phyloP scores from a whole-genome alignment of 306 rosid species.

The Gastrolobium bilobum region DNA sequence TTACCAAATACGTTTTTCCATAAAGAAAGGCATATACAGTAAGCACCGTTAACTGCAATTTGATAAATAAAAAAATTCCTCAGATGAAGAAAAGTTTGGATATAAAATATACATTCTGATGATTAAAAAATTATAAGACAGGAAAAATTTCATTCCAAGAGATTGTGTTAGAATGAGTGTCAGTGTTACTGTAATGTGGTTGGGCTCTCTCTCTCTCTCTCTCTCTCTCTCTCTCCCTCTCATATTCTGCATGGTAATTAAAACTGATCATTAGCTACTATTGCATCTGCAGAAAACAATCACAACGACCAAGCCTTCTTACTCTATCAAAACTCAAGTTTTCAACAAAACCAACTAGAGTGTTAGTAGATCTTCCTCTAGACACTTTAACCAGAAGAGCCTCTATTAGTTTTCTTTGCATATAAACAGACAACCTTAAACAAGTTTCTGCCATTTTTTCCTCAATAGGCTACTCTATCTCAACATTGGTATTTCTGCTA shows the following conservation, averaged over 20 bases:
- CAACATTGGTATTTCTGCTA: not conserved
- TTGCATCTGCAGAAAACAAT: not conserved
- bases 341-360: not conserved
- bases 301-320: not conserved
- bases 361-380: not conserved
- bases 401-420: not conserved
- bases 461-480: not conserved
- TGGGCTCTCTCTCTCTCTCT: not conserved
- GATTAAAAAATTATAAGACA: conserved; percentile 10
- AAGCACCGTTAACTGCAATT: conserved; percentile 91
- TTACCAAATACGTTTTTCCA: conserved; percentile 86
- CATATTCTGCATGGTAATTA: not conserved
- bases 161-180: conserved; percentile 16
- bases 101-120: not conserved
- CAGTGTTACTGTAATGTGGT: not conserved
- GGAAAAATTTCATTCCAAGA: not conserved
- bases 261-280: not conserved
- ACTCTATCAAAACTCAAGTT: not conserved
- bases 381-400: not conserved
- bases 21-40: conserved; percentile 86
- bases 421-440: not conserved
- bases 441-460: not conserved
- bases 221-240: conserved; percentile 6
- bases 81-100: conserved; percentile 42
- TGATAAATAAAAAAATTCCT: conserved; percentile 32